phyloP scores from a whole-genome alignment of 345 rosid species.

The rapeseed (Brassica napus) region Da-Ae NC_063452.1:59728501-59729000 shows the following conservation, averaged over 20 bases:
- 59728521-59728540: too few species aligned
- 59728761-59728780: slow-evolving; percentile 34
- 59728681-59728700: slow-evolving; percentile 45
- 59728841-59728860: slow-evolving; percentile 72
- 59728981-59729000: slow-evolving; percentile 78
- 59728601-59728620: slow-evolving; percentile 12
- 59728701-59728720: slow-evolving; percentile 40
- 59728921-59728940: slow-evolving; percentile 82
- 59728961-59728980: slow-evolving; percentile 79
- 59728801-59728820: slow-evolving; percentile 53
- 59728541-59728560: not conserved
- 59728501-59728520: too few species aligned
- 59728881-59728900: slow-evolving; percentile 78
- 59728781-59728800: slow-evolving; percentile 54
- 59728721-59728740: slow-evolving; percentile 44
- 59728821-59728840: slow-evolving; percentile 37
- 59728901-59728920: slow-evolving; percentile 81
- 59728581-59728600: slow-evolving; percentile 28
- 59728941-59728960: slow-evolving; percentile 84
- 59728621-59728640: not conserved
- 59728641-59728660: slow-evolving; percentile 24
- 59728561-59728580: slow-evolving; percentile 20
- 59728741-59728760: slow-evolving; percentile 44
- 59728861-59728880: slow-evolving; percentile 76
- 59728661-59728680: slow-evolving; percentile 34